These are phyloP conservation scores for Ananas comosus DNA, from an alignment of 176 grass and related monocot genomes.

Conservation along the genomic window DNA sequence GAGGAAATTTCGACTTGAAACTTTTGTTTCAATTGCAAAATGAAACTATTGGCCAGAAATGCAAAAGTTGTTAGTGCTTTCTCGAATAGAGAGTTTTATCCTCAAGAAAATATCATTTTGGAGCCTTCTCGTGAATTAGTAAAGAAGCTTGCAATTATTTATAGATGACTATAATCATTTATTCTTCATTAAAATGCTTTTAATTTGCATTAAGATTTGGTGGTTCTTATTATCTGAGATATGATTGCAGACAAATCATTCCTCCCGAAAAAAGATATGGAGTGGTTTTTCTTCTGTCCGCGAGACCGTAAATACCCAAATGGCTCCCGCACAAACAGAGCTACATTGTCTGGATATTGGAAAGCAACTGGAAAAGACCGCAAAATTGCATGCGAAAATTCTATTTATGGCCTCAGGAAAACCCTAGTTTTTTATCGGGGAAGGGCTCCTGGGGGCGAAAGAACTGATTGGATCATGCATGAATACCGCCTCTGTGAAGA, in stretches of 20 bases:
- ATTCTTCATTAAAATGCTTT: not conserved
- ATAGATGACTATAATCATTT: too few species aligned
- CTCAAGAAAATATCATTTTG: too few species aligned
- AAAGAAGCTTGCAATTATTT: too few species aligned
- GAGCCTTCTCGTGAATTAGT: too few species aligned
- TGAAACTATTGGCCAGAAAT: too few species aligned
- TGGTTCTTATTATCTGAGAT: too few species aligned
- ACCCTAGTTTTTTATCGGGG: slow-evolving; percentile 30
- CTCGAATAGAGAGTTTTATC: too few species aligned
- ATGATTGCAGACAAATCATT: slow-evolving; percentile 29
- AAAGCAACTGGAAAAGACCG: slow-evolving; percentile 35
- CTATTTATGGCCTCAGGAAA: slow-evolving; percentile 18
- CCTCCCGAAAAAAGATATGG: slow-evolving; percentile 29
- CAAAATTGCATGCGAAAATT: slow-evolving; percentile 27
- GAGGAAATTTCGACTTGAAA: too few species aligned
- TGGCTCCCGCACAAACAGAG: slow-evolving; percentile 33
- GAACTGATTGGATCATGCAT: slow-evolving; percentile 36
- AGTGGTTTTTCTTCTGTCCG: slow-evolving; percentile 39
- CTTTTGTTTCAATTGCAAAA: too few species aligned
- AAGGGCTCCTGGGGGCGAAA: slow-evolving; percentile 31
- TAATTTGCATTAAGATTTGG: not conserved
- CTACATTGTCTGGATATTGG: slow-evolving; percentile 31
- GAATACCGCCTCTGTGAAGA: slow-evolving; percentile 30
- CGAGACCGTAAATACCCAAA: slow-evolving; percentile 35
- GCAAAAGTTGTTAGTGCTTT: too few species aligned